These are phyloP conservation scores for Microsporum canis DNA, from an alignment of 2,329 filamentous ascomycete species.

Conservation along the genomic window DNA sequence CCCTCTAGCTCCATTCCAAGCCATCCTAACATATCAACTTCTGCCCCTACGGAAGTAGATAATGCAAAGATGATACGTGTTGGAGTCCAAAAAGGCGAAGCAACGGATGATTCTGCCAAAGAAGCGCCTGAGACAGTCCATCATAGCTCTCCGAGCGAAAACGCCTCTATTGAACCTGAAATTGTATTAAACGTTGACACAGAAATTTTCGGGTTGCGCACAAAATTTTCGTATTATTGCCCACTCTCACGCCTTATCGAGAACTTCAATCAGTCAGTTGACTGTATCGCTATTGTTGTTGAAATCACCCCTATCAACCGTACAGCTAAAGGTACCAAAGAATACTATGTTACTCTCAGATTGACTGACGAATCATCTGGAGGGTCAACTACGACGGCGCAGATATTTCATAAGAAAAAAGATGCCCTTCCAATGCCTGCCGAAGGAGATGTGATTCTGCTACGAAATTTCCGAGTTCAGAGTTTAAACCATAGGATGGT, in stretches of 20 bases:
- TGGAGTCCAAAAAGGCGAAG: neutral
- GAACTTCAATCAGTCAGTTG: slow-evolving; percentile 30
- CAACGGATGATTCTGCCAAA: neutral
- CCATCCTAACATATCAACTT: neutral
- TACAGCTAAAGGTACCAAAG: slow-evolving; percentile 29
- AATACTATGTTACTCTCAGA: slow-evolving; percentile 32
- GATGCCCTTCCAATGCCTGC: slow-evolving; percentile 27
- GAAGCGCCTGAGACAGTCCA: neutral
- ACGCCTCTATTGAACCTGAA: neutral
- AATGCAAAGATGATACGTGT: neutral
- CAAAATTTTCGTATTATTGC: slow-evolving; percentile 33
- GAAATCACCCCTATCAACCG: slow-evolving; percentile 23
- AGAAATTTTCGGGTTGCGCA: slow-evolving; percentile 29
- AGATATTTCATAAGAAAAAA: slow-evolving; percentile 34
- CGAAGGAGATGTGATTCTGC: slow-evolving; percentile 34
- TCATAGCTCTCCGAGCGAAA: neutral
- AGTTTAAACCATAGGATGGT: slow-evolving; percentile 30
- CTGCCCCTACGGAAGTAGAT: neutral
- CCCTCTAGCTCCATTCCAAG: neutral
- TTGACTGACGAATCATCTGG: slow-evolving; percentile 36
- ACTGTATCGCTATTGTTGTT: slow-evolving; percentile 34
- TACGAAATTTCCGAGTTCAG: slow-evolving; percentile 38
- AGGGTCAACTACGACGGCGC: slow-evolving; percentile 28
- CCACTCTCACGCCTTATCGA: slow-evolving; percentile 34
- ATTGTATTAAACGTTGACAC: slow-evolving; percentile 9